These are phyloP conservation scores for Tetraselmis chui DNA, from an alignment of 139 green algal genomes.

Conservation along the genomic window DNA sequence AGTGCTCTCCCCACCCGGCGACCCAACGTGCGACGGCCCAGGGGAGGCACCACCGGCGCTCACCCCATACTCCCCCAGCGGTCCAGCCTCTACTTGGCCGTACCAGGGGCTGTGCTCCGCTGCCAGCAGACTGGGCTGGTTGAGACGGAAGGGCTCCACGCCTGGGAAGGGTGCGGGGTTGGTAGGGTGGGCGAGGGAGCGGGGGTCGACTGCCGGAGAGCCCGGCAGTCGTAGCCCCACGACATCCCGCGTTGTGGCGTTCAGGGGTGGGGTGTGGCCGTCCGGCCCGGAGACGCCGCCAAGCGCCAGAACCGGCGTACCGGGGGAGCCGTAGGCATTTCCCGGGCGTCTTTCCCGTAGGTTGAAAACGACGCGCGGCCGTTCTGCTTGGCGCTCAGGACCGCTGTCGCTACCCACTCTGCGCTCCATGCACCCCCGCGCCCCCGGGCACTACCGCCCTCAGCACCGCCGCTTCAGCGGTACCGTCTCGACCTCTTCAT, in stretches of 20 bases:
- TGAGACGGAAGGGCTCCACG: not conserved
- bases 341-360: not conserved
- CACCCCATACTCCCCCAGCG: no score
- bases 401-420: no score
- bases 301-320: not conserved
- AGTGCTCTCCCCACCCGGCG: not conserved
- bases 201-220: not conserved
- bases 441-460: no score
- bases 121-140: not conserved
- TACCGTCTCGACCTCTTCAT: no score
- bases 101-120: not conserved
- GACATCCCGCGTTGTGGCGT: not conserved
- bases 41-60: no score
- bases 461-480: no score
- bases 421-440: no score
- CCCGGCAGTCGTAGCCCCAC: not conserved
- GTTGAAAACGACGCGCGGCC: not conserved
- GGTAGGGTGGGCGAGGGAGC: not conserved
- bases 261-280: not conserved
- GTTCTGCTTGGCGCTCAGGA: not conserved
- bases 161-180: not conserved
- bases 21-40: not conserved
- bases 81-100: not conserved
- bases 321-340: not conserved
- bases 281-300: not conserved